Evolutionary conservation across 257 asterid genomes (phyloP), one percentile per base, ranked within the genome.

Genomic region (Jacaranda mimosifolia): DNA sequence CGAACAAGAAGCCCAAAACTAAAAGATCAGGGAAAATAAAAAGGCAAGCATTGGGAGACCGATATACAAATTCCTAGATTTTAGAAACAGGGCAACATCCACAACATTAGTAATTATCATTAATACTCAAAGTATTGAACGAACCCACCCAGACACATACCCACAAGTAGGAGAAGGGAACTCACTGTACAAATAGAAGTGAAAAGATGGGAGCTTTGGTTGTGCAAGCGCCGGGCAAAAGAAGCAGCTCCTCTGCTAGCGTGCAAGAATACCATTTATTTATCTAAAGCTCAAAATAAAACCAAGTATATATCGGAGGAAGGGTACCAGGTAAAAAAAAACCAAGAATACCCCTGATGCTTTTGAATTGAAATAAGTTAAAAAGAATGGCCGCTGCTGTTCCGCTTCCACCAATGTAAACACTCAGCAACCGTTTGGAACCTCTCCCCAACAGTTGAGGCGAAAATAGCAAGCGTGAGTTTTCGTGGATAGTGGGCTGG

Each of bases 181-280:
- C 88, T 81, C 78, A 84, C 85, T 0, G 76, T 42, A 51, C 10
- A 49, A 9, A 60, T 40, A 17, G 74, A 71, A 38, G 68, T 46
- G 76, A 68, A 57, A 32, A 68, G 63, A 67, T 62, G 79, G 77
- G 84, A 74, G 56, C 48, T 38, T 19, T 58, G 75, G 68, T 17
- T 48, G 79, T 9, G 76, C 75, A 67, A 69, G 13, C 78, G 77
- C 7, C 77, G 82, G 64, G 19, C 39, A 56, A 60, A 71, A 57
- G 51, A 57, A 70, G 84, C 72, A 48, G 77, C 84, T 45, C 79
- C 65, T 73, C 77, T 76, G 36, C 13, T 66, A 55, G 82, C 48
- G 65, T 73, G 63, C 43, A 68, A n/a, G 45, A 81, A 78, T 19
- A 83, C 66, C 80, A 81, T 79, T 75, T 74, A 78, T 66, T 14